These are phyloP conservation scores for Coffea humblotiana DNA, from an alignment of 305 asterid species.

Conservation along the genomic window DNA sequence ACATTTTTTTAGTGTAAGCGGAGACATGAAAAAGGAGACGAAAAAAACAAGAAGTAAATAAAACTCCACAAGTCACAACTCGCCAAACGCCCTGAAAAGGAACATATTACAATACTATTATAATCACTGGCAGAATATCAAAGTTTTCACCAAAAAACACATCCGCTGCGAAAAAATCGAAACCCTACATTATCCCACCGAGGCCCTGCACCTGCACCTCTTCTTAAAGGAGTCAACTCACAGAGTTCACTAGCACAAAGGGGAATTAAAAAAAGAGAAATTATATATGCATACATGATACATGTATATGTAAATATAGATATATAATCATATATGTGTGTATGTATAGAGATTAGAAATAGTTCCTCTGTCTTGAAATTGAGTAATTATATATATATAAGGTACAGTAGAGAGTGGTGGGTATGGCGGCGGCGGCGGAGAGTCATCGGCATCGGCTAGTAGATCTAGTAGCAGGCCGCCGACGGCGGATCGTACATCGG, in stretches of 20 bases:
- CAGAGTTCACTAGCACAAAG: not conserved
- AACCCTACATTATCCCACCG: conserved; percentile 15
- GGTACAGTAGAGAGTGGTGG: not conserved
- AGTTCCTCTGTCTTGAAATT: not conserved
- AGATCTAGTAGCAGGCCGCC: conserved; percentile 79
- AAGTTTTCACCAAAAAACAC: conserved; percentile 42
- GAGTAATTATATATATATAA: not conserved
- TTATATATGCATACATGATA: no score
- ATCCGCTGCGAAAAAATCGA: not conserved
- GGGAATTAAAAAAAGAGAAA: no score
- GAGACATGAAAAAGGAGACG: no score
- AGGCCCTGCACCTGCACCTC: not conserved
- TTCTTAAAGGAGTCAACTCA: conserved; percentile 10
- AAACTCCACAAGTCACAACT: no score
- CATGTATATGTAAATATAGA: not conserved
- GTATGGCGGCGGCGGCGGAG: conserved; percentile 77
- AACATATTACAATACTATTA: not conserved
- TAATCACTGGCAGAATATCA: conserved; percentile 3
- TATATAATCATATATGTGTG: not conserved
- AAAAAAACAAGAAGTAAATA: no score
- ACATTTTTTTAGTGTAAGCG: no score
- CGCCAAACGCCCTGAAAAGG: no score
- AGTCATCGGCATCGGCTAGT: conserved; percentile 54
- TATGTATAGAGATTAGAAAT: not conserved
- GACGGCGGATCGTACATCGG: conserved; percentile 90